Conservation (phyloP, 1,284 basidiomycete species). For the Clitocybe nebularis region DNA sequence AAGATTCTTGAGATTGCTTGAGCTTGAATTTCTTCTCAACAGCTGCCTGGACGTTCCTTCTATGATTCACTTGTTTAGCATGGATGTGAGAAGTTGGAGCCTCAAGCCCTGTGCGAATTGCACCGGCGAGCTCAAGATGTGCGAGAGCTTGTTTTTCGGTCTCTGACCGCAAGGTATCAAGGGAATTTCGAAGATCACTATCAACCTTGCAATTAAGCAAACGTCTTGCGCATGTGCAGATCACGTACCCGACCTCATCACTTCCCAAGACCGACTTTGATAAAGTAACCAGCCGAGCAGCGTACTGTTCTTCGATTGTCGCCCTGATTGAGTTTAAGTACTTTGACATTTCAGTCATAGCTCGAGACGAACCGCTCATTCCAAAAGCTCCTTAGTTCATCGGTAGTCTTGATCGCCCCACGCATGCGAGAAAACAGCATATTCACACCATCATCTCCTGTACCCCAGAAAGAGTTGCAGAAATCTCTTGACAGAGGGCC, state of each 20-base stretch:
- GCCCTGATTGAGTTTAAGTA: constrained; percentile 42
- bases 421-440: constrained; percentile 87
- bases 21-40: constrained; percentile 87
- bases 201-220: constrained; percentile 1
- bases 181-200: constrained; percentile 74
- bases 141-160: constrained; percentile 77
- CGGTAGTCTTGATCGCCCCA: constrained; percentile 78
- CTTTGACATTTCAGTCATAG: constrained; percentile 2
- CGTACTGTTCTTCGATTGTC: constrained; percentile 92
- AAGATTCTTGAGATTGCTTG: constrained; percentile 80
- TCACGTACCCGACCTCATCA: constrained; percentile 84
- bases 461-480: constrained; percentile 96
- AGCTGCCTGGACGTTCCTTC: constrained; percentile 62
- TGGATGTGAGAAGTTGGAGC: constrained; percentile 61
- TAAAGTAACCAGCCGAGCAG: constrained; percentile 79
- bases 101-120: constrained; percentile 78
- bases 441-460: constrained; percentile 85
- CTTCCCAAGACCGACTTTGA: constrained; percentile 77
- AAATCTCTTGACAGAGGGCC: constrained; percentile 55
- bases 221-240: not conserved
- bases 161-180: constrained; percentile 78
- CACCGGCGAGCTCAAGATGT: constrained; percentile 66
- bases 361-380: constrained; percentile 70
- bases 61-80: constrained; percentile 65
- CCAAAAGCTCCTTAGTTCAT: constrained; percentile 86